Percentiles rank a stretch among this genome's conserved stretches.
Conservation (phyloP, 192 early-diverging fungal genomes). For the Funneliformis mosseae region DNA sequence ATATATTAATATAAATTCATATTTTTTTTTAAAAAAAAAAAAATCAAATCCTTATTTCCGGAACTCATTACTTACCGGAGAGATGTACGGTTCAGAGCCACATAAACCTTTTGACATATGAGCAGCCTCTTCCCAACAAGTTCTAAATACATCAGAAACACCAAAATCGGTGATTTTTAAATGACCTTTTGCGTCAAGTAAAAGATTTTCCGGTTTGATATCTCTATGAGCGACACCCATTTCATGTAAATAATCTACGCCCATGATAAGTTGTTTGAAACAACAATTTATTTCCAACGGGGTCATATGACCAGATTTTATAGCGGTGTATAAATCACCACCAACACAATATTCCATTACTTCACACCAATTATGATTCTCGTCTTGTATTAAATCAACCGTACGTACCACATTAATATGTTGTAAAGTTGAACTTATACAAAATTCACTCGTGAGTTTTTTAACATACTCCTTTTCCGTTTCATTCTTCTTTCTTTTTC, state of each 20-base stretch:
- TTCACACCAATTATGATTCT: constrained; percentile 78
- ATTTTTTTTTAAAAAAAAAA: not conserved
- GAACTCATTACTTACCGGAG: constrained; percentile 69
- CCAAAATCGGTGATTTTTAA: constrained; percentile 99
- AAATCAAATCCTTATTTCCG: constrained; percentile 39
- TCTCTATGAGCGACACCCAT: constrained; percentile 96
- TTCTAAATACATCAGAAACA: constrained; percentile 92
- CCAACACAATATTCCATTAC: constrained; percentile 89
- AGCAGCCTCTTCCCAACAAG: constrained; percentile 75
- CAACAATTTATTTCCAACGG: constrained; percentile 85
- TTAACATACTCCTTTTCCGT: constrained; percentile 93
- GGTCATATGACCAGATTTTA: constrained; percentile 75
- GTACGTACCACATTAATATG: constrained; percentile 92
- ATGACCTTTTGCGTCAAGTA: constrained; percentile 76
- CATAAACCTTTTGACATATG: constrained; percentile 88
- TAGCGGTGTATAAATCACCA: constrained; percentile 86
- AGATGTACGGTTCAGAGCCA: constrained; percentile 96
- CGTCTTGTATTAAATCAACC: constrained; percentile 95
- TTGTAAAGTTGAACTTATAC: constrained; percentile 88
- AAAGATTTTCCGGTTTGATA: constrained; percentile 84
- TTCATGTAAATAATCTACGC: constrained; percentile 88
- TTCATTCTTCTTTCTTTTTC: constrained; percentile 82
- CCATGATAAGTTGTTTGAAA: constrained; percentile 90
- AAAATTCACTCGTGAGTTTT: constrained; percentile 93
- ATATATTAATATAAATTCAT: not conserved